phyloP scores from a whole-genome alignment of 1,284 basidiomycete species.

The Termitomyces sp. region DNA sequence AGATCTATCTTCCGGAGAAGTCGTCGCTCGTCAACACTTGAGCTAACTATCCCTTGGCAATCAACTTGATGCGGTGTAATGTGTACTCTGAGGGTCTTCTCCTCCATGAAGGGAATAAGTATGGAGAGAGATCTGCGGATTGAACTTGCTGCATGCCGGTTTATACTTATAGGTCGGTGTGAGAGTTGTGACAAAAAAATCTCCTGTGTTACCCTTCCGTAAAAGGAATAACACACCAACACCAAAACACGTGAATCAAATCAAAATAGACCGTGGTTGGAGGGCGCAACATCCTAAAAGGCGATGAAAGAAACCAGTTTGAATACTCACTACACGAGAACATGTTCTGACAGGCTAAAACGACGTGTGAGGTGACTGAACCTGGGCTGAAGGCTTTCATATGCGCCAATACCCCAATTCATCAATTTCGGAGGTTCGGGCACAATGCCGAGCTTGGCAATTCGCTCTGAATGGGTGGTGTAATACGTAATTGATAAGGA shows the following conservation, averaged over 20 bases:
- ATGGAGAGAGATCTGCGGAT: conserved; percentile 10
- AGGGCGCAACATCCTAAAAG: not conserved
- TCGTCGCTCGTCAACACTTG: conserved; percentile 38
- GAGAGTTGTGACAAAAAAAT: conserved; percentile 13
- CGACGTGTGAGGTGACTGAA: not conserved
- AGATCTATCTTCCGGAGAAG: conserved; percentile 49
- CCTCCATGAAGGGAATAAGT: conserved; percentile 15
- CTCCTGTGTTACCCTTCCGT: conserved; percentile 22
- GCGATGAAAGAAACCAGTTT: not conserved
- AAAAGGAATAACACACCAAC: conserved; percentile 15
- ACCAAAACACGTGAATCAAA: conserved; percentile 11
- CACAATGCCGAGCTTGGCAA: not conserved
- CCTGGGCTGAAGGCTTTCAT: not conserved
- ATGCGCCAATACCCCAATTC: not conserved
- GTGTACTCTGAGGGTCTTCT: conserved; percentile 16
- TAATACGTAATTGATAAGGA: not conserved
- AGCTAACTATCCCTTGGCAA: conserved; percentile 34
- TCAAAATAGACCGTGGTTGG: conserved; percentile 1
- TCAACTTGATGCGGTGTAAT: conserved; percentile 24
- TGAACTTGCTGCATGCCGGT: conserved; percentile 11
- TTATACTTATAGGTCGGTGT: conserved; percentile 15
- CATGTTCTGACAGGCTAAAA: not conserved
- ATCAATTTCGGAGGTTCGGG: not conserved
- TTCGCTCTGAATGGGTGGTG: not conserved
- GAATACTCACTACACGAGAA: not conserved